These are phyloP conservation scores for Vickermania spadyakhi DNA, from an alignment of 208 protist species.

Conservation along the genomic window DNA sequence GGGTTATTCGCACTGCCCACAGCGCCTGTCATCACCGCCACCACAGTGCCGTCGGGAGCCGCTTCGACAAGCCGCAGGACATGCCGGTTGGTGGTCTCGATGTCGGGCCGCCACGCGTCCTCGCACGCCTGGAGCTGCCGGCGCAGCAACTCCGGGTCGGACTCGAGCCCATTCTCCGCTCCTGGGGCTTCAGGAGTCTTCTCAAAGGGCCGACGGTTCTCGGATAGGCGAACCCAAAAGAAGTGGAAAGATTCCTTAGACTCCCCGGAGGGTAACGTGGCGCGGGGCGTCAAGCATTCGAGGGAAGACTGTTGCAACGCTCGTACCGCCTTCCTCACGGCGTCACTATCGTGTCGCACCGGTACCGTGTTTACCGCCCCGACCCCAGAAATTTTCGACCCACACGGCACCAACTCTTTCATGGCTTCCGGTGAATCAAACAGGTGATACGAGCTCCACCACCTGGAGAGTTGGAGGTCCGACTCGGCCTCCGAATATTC, in stretches of 20 bases:
- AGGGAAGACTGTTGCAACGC: conserved; percentile 2
- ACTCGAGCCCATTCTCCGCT: conserved; percentile 1
- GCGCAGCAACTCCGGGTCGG: conserved; percentile 1
- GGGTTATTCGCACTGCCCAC: conserved; percentile 16
- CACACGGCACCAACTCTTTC: background rate
- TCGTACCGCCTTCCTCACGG: conserved; percentile 54
- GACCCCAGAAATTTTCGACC: background rate
- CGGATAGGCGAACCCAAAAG: conserved; percentile 59
- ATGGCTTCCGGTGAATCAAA: background rate
- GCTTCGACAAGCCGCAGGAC: conserved; percentile 66
- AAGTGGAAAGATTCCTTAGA: conserved; percentile 20
- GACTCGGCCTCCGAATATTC: conserved; percentile 8
- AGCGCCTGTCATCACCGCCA: conserved; percentile 39
- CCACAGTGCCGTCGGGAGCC: conserved; percentile 54
- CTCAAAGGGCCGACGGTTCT: conserved; percentile 11
- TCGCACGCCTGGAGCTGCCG: conserved; percentile 9
- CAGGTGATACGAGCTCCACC: background rate
- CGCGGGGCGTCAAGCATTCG: background rate
- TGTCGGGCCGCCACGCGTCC: conserved; percentile 20
- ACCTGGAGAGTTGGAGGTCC: background rate
- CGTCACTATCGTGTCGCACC: conserved; percentile 65
- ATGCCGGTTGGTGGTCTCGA: conserved; percentile 45
- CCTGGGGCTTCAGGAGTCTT: background rate
- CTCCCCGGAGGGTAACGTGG: background rate
- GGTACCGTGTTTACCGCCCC: conserved; percentile 16